These are phyloP conservation scores for Allium fistulosum DNA, from an alignment of 106 monocot species.

Conservation along the genomic window DNA sequence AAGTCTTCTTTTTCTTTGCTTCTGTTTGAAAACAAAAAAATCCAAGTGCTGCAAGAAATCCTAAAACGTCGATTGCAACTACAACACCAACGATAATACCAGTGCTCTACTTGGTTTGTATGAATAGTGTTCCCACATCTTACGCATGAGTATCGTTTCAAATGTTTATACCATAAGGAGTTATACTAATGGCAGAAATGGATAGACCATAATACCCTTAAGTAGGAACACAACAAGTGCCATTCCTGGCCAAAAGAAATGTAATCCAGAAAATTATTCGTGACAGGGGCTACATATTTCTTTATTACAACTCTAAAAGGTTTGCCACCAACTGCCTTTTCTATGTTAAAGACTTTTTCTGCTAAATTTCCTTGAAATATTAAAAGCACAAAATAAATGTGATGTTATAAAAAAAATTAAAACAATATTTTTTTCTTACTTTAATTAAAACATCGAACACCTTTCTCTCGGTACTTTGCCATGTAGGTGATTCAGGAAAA, in stretches of 20 bases:
- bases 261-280: slow-evolving; percentile 62
- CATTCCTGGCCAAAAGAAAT: slow-evolving; percentile 88
- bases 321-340: slow-evolving; percentile 40
- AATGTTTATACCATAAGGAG: slow-evolving; percentile 44
- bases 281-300: slow-evolving; percentile 34
- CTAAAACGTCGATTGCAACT: slow-evolving; percentile 24
- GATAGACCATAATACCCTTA: slow-evolving; percentile 62
- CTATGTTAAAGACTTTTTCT: slow-evolving; percentile 60
- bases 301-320: slow-evolving; percentile 36
- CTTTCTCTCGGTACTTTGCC: slow-evolving; percentile 65
- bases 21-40: slow-evolving; percentile 19
- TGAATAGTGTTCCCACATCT: neutral
- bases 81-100: slow-evolving; percentile 40
- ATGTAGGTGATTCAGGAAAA: slow-evolving; percentile 23
- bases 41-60: slow-evolving; percentile 11
- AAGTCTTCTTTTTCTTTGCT: slow-evolving; percentile 24
- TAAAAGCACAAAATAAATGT: neutral
- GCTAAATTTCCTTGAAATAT: slow-evolving; percentile 37
- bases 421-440: slow-evolving; percentile 39
- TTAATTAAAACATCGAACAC: slow-evolving; percentile 85
- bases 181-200: slow-evolving; percentile 55
- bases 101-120: slow-evolving; percentile 32
- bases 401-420: neutral
- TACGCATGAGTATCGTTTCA: neutral
- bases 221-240: slow-evolving; percentile 54